Evolutionary conservation across 768 basidiomycete genomes (phyloP).

Genomic region (Termitomyces sp.): DNA sequence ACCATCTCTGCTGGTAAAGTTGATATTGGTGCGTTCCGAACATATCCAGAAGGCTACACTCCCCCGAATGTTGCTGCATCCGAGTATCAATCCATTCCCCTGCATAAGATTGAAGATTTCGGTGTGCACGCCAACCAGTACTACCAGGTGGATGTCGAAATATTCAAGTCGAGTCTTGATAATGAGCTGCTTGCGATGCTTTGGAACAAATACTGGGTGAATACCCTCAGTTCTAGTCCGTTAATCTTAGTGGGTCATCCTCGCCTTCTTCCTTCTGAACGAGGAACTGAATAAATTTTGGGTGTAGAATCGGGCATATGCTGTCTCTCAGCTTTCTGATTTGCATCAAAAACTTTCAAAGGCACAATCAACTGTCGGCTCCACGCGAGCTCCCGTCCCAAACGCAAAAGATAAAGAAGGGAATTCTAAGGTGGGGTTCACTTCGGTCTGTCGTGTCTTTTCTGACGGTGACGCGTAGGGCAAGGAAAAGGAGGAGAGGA

Average conservation of each 20-base stretch:
- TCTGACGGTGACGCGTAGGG: slow-evolving; percentile 16
- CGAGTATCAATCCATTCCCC: slow-evolving; percentile 94
- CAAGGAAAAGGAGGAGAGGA: slow-evolving; percentile 64
- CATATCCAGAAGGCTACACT: slow-evolving; percentile 93
- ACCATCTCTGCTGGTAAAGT: slow-evolving; percentile 98
- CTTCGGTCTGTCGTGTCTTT: background rate
- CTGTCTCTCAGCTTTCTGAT: slow-evolving; percentile 87
- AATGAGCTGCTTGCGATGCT: slow-evolving; percentile 81
- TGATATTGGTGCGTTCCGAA: slow-evolving; percentile 98
- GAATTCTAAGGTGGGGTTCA: slow-evolving; percentile 37
- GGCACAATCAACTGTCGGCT: slow-evolving; percentile 52
- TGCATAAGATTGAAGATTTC: slow-evolving; percentile 98
- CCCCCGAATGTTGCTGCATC: slow-evolving; percentile 67
- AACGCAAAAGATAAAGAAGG: slow-evolving; percentile 47
- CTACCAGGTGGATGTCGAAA: slow-evolving; percentile 89
- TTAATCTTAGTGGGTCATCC: slow-evolving; percentile 66
- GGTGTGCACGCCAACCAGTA: slow-evolving; percentile 97
- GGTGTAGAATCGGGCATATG: slow-evolving; percentile 87
- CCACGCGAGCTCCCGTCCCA: slow-evolving; percentile 56
- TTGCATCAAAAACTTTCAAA: slow-evolving; percentile 85
- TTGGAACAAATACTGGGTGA: slow-evolving; percentile 99
- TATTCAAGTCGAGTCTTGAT: slow-evolving; percentile 91
- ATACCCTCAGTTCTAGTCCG: slow-evolving; percentile 90
- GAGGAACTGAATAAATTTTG: background rate
- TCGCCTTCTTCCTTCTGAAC: background rate